Evolutionary conservation across 495 filamentous ascomycete genomes (phyloP), one percentile per base, ranked within the genome.

Genomic region (Friedmanniomyces simplex): DNA sequence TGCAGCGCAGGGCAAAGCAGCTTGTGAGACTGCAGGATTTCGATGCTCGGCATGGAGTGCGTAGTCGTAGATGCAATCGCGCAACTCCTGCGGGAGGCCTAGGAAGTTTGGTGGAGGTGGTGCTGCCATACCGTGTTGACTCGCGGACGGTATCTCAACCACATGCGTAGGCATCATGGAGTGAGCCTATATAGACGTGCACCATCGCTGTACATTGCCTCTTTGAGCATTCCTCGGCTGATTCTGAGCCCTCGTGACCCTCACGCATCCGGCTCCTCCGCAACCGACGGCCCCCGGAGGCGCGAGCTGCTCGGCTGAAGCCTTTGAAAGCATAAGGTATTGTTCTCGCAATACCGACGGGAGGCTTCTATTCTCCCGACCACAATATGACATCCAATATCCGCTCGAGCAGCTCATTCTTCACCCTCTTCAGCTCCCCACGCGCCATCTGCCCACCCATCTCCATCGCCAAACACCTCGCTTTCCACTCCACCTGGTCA

Each of bases 401-500:
- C 50, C 36, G 12, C 39, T 54, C 56, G 22, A 63, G 21, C 14
- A 63, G 14, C 21, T 37, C 1, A 11, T 66, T 41, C 41, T 58
- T 58, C 2, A 57, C 36, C 26, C 57, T 50, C 22, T 50, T 41
- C 42, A 66, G 18, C 54, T 66, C 63, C 2, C 60, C 63, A 28
- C 56, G 46, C 3, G 60, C 56, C 37, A 60, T 51, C 11, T 42
- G 48, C 5, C 24, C 26, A 7, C 53, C 57, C 32, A 62, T 53
- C 50, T 66, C 60, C 45, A 66, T 53, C 16, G 49, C 56, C 36
- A 53, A 28, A 25, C n/a, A 58, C 45, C 34, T 59, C 8, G 52
- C 39, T 43, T 57, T 62, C 63, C 63, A 66, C 30, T 63, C 60
- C 24, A 66, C 39, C 11, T 36, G 51, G 18, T 59, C 55, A 39